Conservation (phyloP, 352 stramenopile species). For the Phytophthora pistaciae region DNA sequence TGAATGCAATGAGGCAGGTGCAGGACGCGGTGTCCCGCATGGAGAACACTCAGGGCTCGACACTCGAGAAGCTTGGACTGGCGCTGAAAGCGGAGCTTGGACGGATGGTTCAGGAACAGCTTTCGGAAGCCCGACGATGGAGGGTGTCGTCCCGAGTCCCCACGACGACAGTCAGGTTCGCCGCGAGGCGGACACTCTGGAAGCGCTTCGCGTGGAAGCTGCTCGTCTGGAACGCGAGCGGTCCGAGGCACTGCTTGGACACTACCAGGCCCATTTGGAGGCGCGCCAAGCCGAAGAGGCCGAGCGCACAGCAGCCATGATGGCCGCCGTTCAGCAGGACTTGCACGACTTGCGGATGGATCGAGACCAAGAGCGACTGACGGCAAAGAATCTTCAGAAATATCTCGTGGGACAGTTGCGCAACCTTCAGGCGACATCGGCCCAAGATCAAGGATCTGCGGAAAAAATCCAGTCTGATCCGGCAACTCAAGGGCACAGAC, state of each 20-base stretch:
- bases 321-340: no score
- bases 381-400: background rate
- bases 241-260: no score
- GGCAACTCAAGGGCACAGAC: background rate
- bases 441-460: background rate
- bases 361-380: background rate
- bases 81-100: background rate
- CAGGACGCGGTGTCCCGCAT: background rate
- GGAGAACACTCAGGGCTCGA: background rate
- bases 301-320: no score
- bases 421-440: background rate
- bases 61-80: background rate
- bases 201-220: background rate
- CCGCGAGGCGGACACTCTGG: background rate
- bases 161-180: background rate
- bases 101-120: background rate
- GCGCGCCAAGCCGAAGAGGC: no score
- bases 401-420: background rate
- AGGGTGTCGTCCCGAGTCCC: background rate
- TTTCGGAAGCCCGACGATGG: background rate
- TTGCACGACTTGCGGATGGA: no score
- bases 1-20: conserved; percentile 4
- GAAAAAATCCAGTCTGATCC: background rate
- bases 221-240: no score
- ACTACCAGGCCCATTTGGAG: no score